Base-by-base conservation (phyloP, 768 basidiomycete species). In the Pleurotus giganteus region DNA sequence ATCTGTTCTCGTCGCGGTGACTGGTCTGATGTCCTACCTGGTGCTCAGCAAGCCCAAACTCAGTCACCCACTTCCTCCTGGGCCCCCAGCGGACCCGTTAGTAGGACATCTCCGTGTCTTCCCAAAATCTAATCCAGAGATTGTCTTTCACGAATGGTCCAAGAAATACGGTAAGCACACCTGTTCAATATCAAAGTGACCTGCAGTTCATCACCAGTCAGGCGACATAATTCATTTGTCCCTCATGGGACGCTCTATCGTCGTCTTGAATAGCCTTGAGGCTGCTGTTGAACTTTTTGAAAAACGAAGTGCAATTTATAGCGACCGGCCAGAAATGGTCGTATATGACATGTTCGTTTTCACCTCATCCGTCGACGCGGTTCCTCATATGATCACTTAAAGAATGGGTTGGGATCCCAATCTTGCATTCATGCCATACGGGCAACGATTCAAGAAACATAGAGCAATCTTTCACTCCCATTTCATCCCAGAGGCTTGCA, bases 341-440 rank as follows among this genome's bases (percentile, higher is more conserved):
- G 49, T 53, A 11, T 49, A 42, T 44, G 24, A 19, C 32, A 11
- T 51, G 37, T 19, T 4, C 24, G 39, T 34, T 56, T 7, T 23
- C 50, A n/a, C 12, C n/a, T 17, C 19, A n/a, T 2, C 39, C 29
- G 41, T 58, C 26, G 23, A 46, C 31, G 17, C 8, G 41, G 21
- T 47, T 4, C 51, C 7, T 13, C 45, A 12, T 21, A 44, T 45
- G 24, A 23, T 37, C 47, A 54, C 28, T 36, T 21, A 44, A 23
- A 66, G 65, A 37, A 60, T 66, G 49, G 52, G 62, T 13, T 57
- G 54, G 53, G 34, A 32, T 5, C 57, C 56, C 13, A 58, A 58
- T n/a, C 58, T 68, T 17, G 55, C 56, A 15, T 59, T 68, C 46
- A 41, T 57, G 29, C 56, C 49, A 8, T 68, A 65, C 46, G 64